Percentiles rank a stretch among this genome's conserved stretches.
These are phyloP conservation scores for Populus ilicifolia DNA, from an alignment of 345 rosid species.

Conservation along the genomic window DNA sequence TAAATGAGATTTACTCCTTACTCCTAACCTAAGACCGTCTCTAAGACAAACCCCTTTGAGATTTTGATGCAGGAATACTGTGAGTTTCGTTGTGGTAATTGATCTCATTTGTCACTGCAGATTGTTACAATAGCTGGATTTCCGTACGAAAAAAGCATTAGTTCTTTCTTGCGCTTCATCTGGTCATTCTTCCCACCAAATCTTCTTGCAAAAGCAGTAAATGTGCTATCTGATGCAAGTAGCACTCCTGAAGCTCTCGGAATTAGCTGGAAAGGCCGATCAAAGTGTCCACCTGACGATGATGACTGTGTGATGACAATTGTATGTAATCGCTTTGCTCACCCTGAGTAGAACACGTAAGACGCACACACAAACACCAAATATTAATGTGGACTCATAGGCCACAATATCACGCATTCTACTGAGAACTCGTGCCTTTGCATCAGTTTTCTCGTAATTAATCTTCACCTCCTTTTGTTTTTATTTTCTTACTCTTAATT, in stretches of 20 bases:
- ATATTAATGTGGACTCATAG: not conserved
- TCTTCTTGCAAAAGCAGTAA: slow-evolving; percentile 63
- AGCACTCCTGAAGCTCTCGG: slow-evolving; percentile 64
- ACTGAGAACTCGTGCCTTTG: not conserved
- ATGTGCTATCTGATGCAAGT: slow-evolving; percentile 60
- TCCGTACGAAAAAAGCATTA: slow-evolving; percentile 40
- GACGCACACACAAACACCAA: not conserved
- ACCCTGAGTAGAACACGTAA: not conserved
- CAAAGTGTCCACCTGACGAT: slow-evolving; percentile 50
- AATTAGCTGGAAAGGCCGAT: slow-evolving; percentile 71
- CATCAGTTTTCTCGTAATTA: not conserved
- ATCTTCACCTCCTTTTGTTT: not conserved
- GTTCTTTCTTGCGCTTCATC: slow-evolving; percentile 33
- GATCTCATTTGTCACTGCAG: slow-evolving; percentile 36
- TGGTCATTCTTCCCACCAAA: slow-evolving; percentile 95
- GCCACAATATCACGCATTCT: not conserved
- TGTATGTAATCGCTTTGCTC: slow-evolving; percentile 37
- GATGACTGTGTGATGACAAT: slow-evolving; percentile 64
- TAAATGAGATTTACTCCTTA: not conserved
- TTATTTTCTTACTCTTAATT: not conserved
- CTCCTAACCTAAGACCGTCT: not conserved
- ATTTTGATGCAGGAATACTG: not conserved
- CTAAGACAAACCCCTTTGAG: not conserved
- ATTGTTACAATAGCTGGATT: slow-evolving; percentile 55
- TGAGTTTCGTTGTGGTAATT: slow-evolving; percentile 12